Evolutionary conservation across 495 filamentous ascomycete genomes (phyloP).

Genomic region (Penicillium alfredii): DNA sequence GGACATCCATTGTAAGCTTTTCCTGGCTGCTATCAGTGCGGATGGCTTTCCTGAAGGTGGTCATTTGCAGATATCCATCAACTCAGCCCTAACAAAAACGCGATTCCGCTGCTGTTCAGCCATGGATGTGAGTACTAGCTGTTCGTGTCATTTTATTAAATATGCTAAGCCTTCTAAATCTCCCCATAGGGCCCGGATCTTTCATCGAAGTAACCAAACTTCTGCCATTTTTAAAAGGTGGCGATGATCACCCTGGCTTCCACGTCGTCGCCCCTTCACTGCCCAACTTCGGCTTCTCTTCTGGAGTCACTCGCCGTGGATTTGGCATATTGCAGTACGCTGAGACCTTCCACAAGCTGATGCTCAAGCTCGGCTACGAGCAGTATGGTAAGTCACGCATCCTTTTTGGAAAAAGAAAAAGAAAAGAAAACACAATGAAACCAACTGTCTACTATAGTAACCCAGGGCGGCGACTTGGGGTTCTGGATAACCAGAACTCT

Average conservation of each 20-base stretch:
- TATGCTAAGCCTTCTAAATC: not conserved
- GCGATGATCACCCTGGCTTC: conserved; percentile 28
- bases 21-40: not conserved
- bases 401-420: too few species aligned
- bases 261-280: conserved; percentile 41
- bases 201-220: conserved; percentile 38
- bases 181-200: conserved; percentile 27
- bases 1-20: conserved; percentile 34
- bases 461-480: conserved; percentile 66
- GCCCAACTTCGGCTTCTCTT: conserved; percentile 39
- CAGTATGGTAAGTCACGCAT: conserved; percentile 51
- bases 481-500: conserved; percentile 55
- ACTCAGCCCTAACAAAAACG: conserved; percentile 21
- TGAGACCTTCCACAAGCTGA: conserved; percentile 55
- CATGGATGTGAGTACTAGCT: conserved; percentile 36
- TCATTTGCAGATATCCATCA: conserved; percentile 33
- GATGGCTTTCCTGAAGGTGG: not conserved
- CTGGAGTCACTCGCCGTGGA: conserved; percentile 35
- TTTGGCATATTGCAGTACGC: conserved; percentile 58
- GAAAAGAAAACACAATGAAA: too few species aligned
- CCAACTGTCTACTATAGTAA: conserved; percentile 33
- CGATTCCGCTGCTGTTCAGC: conserved; percentile 40
- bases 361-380: conserved; percentile 60
- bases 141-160: not conserved
- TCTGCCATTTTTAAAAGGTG: conserved; percentile 22